Conservation (phyloP, 176 grass and related monocot genomes). For the barley (Hordeum vulgare) region MorexV3_pseudomolecules_assembly NC_058518.1:406564693-406565192, state of each 20-base stretch:
- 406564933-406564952: not conserved
- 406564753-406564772: conserved; percentile 68
- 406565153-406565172: not conserved
- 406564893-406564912: conserved; percentile 69
- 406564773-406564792: conserved; percentile 61
- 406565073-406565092: not conserved
- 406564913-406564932: conserved; percentile 57
- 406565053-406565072: not conserved
- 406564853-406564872: conserved; percentile 68
- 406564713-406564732: conserved; percentile 84
- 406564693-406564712: conserved; percentile 68
- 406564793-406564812: conserved; percentile 55
- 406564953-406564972: not conserved
- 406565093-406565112: not conserved
- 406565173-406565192: not conserved
- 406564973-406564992: not conserved
- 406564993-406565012: not conserved
- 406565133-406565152: not conserved
- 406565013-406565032: not conserved
- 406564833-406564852: conserved; percentile 82
- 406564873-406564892: conserved; percentile 79
- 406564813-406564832: conserved; percentile 76
- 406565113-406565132: not conserved
- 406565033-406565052: not conserved
- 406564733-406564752: conserved; percentile 76